phyloP scores from a whole-genome alignment of 1,139 yeast genomes.

The Blastobotrys apis region DNA sequence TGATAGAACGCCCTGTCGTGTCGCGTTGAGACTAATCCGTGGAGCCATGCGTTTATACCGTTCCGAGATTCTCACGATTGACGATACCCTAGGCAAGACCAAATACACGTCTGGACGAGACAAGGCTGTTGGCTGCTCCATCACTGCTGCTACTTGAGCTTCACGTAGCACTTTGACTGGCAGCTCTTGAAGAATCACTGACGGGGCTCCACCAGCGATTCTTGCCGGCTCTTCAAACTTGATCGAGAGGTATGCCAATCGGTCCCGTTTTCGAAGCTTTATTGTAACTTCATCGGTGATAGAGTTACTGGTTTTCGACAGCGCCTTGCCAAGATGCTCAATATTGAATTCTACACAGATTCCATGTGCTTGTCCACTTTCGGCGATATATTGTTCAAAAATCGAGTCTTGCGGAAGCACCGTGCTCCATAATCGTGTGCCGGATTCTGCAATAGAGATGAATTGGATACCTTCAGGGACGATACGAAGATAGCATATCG shows the following conservation, averaged over 20 bases:
- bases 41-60: slow-evolving; percentile 17
- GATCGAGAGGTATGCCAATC: slow-evolving; percentile 24
- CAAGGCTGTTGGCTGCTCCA: not conserved
- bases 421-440: slow-evolving; percentile 10
- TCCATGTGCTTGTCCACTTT: not conserved
- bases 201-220: slow-evolving; percentile 16
- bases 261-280: slow-evolving; percentile 23
- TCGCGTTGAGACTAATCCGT: slow-evolving; percentile 5
- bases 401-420: slow-evolving; percentile 8
- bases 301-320: slow-evolving; percentile 1
- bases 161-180: slow-evolving; percentile 25
- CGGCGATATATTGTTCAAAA: slow-evolving; percentile 2
- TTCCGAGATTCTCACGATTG: slow-evolving; percentile 18
- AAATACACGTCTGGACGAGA: slow-evolving; percentile 14
- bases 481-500: slow-evolving; percentile 3
- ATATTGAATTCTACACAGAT: slow-evolving; percentile 13
- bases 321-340: slow-evolving; percentile 8
- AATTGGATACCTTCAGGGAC: slow-evolving; percentile 7
- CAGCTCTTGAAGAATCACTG: slow-evolving; percentile 29
- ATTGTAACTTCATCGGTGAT: slow-evolving; percentile 12
- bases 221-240: slow-evolving; percentile 18
- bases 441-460: slow-evolving; percentile 7
- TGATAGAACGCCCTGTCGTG: slow-evolving; percentile 1
- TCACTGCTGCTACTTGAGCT: slow-evolving; percentile 11
- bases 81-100: slow-evolving; percentile 10